Conservation (phyloP, 148 eudicot species). For the Persicaria maculosa region DNA sequence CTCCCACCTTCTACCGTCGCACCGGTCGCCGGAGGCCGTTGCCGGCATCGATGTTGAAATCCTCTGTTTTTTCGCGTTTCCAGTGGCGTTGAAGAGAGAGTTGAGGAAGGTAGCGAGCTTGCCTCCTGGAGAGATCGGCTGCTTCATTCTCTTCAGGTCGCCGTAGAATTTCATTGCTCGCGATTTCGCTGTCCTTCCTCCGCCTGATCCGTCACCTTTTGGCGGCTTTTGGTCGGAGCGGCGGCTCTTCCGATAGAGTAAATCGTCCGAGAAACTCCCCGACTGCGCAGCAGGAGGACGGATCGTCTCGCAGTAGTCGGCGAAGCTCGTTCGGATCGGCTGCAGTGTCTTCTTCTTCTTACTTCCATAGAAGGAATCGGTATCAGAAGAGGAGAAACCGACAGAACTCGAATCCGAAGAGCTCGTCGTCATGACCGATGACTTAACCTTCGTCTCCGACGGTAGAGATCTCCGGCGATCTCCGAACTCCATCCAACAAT, state of each 20-base stretch:
- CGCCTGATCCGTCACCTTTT: background rate
- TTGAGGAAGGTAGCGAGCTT: slow-evolving; percentile 65
- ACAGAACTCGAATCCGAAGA: slow-evolving; percentile 51
- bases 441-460: slow-evolving; percentile 13
- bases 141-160: slow-evolving; percentile 71
- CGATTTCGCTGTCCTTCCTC: slow-evolving; percentile 33
- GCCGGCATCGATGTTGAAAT: slow-evolving; percentile 16
- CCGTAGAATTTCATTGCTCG: slow-evolving; percentile 75
- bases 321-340: slow-evolving; percentile 32
- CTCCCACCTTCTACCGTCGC: slow-evolving; percentile 4
- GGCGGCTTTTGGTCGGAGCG: background rate
- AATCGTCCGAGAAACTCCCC: slow-evolving; percentile 18
- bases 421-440: slow-evolving; percentile 20
- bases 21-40: background rate
- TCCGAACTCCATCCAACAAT: slow-evolving; percentile 46
- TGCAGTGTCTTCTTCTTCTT: slow-evolving; percentile 21
- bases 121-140: slow-evolving; percentile 91
- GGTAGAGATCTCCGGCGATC: slow-evolving; percentile 20
- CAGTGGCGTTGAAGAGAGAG: slow-evolving; percentile 43
- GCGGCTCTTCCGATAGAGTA: background rate
- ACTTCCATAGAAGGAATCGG: slow-evolving; percentile 15
- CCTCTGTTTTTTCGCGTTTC: slow-evolving; percentile 35
- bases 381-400: slow-evolving; percentile 37
- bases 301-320: background rate
- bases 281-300: background rate